Percentiles rank a stretch among this genome's conserved stretches.
Conservation (phyloP, 1,284 basidiomycete species). For the Microbotryum silenes-acaulis region DNA sequence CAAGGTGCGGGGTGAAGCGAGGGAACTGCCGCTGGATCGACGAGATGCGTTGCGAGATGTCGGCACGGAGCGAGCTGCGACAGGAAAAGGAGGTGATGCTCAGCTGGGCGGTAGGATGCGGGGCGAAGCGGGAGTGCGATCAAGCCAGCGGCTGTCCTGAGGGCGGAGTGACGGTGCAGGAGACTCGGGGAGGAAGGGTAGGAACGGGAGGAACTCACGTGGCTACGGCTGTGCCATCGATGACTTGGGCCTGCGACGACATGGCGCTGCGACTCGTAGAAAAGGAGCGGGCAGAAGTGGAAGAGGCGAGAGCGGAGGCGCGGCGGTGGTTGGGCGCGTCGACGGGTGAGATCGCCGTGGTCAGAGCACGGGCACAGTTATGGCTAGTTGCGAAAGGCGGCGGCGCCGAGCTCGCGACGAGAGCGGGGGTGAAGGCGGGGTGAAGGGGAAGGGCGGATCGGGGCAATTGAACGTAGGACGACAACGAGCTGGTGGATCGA, state of each 20-base stretch:
- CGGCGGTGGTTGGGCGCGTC: not conserved
- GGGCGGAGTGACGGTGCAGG: not conserved
- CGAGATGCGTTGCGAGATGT: slow-evolving; percentile 52
- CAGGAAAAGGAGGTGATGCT: not conserved
- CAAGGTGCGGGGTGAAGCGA: slow-evolving; percentile 80
- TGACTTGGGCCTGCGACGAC: slow-evolving; percentile 46
- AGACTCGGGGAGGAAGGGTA: slow-evolving; percentile 41
- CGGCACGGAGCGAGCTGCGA: slow-evolving; percentile 65
- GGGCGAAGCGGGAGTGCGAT: too few relatives aligned
- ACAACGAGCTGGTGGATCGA: too few relatives aligned
- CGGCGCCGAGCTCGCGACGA: too few relatives aligned
- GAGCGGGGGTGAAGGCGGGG: too few relatives aligned
- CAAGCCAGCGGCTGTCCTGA: not conserved
- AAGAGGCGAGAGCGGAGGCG: not conserved
- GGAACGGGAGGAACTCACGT: slow-evolving; percentile 68
- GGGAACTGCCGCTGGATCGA: slow-evolving; percentile 55
- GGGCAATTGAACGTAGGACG: too few relatives aligned
- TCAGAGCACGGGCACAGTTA: too few relatives aligned
- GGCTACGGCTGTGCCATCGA: slow-evolving; percentile 82
- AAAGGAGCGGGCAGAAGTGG: slow-evolving; percentile 2
- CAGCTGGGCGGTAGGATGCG: not conserved
- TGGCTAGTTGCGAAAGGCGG: too few relatives aligned
- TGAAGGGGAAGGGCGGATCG: too few relatives aligned
- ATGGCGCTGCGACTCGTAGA: slow-evolving; percentile 6
- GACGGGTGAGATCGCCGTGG: too few relatives aligned